Base-by-base conservation (phyloP, 257 asterid genomes). In the Plectranthus barbatus region DNA sequence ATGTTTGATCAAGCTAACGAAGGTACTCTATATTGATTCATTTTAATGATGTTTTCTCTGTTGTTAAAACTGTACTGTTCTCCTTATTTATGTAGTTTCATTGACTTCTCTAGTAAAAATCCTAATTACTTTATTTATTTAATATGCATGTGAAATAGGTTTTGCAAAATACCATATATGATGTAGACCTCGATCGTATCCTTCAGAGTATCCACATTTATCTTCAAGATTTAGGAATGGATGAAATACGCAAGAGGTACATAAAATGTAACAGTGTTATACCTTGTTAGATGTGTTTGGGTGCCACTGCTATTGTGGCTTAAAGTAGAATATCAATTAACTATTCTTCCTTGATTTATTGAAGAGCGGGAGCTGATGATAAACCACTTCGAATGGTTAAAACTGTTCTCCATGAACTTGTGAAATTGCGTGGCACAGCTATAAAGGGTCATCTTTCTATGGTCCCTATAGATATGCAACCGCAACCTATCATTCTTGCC, bases 341-440 rank as follows among this genome's bases (percentile, higher is more conserved):
- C 37, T 7, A 60, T 5, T 18, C 68, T 69, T 69, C 61, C 41
- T 73, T 34, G 65, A 67, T 61, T 53, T 46, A 18, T 46, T 60
- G 67, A 68, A 93, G 99, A 80, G 99, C 99, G 58, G 99, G 97
- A 62, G 99, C 99, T 55, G 99, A 90, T 77, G 99, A 93, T 73
- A 93, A 93, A 72, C 97, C 99, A 45, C 86, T 93, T 62, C 90
- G 99, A 66, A 93, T 93, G 99, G 99, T 93, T 67, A 93, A 93
- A 84, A 90, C 97, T 64, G 99, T 93, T 76, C 83, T 93, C 46
- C 97, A 90, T 37, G 99, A 93, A 74, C 97, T 93, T 78, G 99
- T 93, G 68, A 93, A 93, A 82, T 94, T 93, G 74, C 96, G 94
- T 17, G 97, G 97, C 71, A 90, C 97, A 76, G 97, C 97, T 67